phyloP scores from a whole-genome alignment of 371 early-diverging fungal genomes.

The Amoeboradix gromovi region DNA sequence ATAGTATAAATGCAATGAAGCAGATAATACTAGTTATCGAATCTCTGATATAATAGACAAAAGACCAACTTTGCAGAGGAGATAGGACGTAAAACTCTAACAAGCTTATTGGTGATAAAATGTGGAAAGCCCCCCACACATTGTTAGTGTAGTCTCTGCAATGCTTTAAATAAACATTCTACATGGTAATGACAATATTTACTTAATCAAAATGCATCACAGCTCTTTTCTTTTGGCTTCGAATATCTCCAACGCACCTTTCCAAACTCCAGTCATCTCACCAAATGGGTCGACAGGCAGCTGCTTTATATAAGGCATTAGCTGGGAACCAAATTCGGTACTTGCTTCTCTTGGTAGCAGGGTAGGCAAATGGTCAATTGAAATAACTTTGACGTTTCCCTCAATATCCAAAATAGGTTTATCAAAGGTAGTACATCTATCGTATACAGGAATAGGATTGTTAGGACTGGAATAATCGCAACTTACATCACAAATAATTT shows the following conservation, averaged over 20 bases:
- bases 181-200: no score
- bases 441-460: conserved; percentile 84
- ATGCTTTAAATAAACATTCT: no score
- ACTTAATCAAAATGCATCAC: neutral
- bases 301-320: conserved; percentile 48
- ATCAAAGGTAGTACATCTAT: conserved; percentile 62
- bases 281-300: neutral
- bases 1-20: no score
- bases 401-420: conserved; percentile 43
- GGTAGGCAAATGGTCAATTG: conserved; percentile 85
- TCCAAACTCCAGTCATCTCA: neutral
- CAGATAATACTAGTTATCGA: no score
- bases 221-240: neutral
- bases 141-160: no score
- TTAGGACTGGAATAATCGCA: conserved; percentile 88
- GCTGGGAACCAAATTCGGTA: conserved; percentile 47
- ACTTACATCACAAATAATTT: conserved; percentile 67
- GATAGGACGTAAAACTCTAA: no score
- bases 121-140: no score
- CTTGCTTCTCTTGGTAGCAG: conserved; percentile 71
- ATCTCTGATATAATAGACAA: no score
- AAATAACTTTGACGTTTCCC: conserved; percentile 43
- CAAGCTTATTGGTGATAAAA: no score
- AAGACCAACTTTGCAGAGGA: no score
- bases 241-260: neutral